Conservation (phyloP, 1,284 basidiomycete genomes). For the Gomphus bonarii region DNA sequence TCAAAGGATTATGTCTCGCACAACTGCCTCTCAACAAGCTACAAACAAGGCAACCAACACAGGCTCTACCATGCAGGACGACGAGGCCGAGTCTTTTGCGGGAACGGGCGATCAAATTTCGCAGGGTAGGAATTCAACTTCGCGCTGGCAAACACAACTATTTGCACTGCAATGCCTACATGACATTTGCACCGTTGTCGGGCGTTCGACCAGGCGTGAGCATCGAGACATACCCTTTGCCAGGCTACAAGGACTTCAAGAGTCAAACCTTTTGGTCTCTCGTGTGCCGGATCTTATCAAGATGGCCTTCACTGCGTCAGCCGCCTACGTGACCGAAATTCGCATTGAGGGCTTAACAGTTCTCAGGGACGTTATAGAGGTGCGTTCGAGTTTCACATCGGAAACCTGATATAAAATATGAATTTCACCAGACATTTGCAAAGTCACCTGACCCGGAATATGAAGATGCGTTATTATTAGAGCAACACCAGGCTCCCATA, state of each 20-base stretch:
- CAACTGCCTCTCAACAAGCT: slow-evolving; percentile 71
- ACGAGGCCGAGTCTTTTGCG: slow-evolving; percentile 82
- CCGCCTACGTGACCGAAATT: slow-evolving; percentile 92
- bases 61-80: slow-evolving; percentile 57
- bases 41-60: slow-evolving; percentile 42
- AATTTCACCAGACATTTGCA: slow-evolving; percentile 60
- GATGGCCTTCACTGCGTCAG: slow-evolving; percentile 97
- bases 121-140: slow-evolving; percentile 38
- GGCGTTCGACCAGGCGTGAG: slow-evolving; percentile 63
- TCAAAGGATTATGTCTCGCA: slow-evolving; percentile 90
- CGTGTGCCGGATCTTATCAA: slow-evolving; percentile 90
- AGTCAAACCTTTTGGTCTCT: slow-evolving; percentile 51
- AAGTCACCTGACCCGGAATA: slow-evolving; percentile 87
- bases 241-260: slow-evolving; percentile 33
- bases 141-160: slow-evolving; percentile 93
- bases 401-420: not conserved
- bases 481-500: slow-evolving; percentile 97
- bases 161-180: slow-evolving; percentile 93
- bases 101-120: slow-evolving; percentile 33
- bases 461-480: slow-evolving; percentile 82
- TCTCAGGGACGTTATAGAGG: slow-evolving; percentile 87
- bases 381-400: slow-evolving; percentile 22
- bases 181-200: slow-evolving; percentile 74
- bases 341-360: slow-evolving; percentile 88
- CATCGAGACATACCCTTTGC: slow-evolving; percentile 73